A percentile compares a stretch with the other conserved stretches of the same genome.
These are phyloP conservation scores for Alloteropsis semialata DNA, from an alignment of 176 grass and related monocot species.

Conservation along the genomic window DNA sequence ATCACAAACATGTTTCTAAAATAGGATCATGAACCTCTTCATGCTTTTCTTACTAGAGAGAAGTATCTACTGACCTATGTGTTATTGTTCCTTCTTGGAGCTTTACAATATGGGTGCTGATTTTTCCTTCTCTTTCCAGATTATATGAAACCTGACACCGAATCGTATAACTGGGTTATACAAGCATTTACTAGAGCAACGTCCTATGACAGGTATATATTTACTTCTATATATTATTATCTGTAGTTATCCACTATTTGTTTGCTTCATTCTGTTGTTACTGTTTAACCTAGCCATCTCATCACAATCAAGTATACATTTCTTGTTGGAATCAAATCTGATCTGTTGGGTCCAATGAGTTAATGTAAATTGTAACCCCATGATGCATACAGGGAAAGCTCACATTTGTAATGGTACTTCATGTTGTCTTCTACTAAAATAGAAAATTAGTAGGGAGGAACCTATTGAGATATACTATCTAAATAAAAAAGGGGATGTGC, in stretches of 20 bases:
- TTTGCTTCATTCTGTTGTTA: conserved; percentile 16
- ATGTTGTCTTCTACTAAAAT: neutral
- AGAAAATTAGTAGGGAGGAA: neutral
- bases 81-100: conserved; percentile 20
- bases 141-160: conserved; percentile 94
- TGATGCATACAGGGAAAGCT: neutral
- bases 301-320: conserved; percentile 15
- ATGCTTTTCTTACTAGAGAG: neutral
- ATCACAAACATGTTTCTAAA: neutral
- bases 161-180: conserved; percentile 95
- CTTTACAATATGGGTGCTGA: conserved; percentile 13
- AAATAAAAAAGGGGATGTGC: neutral
- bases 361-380: conserved; percentile 14
- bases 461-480: neutral
- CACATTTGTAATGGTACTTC: neutral
- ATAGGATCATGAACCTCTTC: neutral
- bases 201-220: conserved; percentile 81
- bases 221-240: neutral
- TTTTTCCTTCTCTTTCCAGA: conserved; percentile 50
- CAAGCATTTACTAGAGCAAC: conserved; percentile 94
- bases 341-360: neutral
- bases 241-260: conserved; percentile 3
- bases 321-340: neutral
- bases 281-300: conserved; percentile 5
- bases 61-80: conserved; percentile 3